Conservation (phyloP, 75 land plant species). For the Larix kaempferi region DNA sequence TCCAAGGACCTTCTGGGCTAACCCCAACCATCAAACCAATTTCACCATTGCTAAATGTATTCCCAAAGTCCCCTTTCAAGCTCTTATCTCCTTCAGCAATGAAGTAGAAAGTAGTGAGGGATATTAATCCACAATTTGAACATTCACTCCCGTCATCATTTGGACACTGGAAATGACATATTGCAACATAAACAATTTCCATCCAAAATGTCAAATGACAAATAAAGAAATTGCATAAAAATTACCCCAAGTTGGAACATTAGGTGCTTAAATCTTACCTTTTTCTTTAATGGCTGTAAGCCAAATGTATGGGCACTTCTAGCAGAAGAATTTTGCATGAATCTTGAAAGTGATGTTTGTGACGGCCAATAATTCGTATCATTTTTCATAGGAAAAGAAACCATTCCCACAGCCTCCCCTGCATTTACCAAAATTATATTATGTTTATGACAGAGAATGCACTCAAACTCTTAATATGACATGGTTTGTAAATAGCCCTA, state of each 20-base stretch:
- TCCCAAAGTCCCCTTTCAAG: neutral
- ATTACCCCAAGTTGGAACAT: neutral
- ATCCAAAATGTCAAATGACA: neutral
- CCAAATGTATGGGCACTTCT: neutral
- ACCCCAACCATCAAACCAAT: constrained; percentile 70
- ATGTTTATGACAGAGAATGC: neutral
- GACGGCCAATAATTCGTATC: constrained; percentile 24
- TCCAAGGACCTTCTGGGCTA: constrained; percentile 73
- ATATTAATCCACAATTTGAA: constrained; percentile 31
- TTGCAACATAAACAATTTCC: constrained; percentile 17
- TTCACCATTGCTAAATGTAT: constrained; percentile 24
- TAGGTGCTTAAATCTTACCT: neutral
- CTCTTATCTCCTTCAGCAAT: constrained; percentile 18
- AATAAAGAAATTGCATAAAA: neutral
- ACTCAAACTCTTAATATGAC: neutral
- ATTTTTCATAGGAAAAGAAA: constrained; percentile 62
- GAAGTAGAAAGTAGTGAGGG: constrained; percentile 48
- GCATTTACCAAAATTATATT: neutral
- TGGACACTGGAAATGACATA: constrained; percentile 9
- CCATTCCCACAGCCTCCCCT: constrained; percentile 89
- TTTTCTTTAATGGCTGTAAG: constrained; percentile 2
- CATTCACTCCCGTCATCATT: neutral
- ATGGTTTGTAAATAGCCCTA: neutral
- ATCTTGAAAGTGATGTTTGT: neutral
- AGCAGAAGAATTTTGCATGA: constrained; percentile 3